These are phyloP conservation scores for Galeopsis tetrahit DNA, from an alignment of 257 asterid species.

Conservation along the genomic window DNA sequence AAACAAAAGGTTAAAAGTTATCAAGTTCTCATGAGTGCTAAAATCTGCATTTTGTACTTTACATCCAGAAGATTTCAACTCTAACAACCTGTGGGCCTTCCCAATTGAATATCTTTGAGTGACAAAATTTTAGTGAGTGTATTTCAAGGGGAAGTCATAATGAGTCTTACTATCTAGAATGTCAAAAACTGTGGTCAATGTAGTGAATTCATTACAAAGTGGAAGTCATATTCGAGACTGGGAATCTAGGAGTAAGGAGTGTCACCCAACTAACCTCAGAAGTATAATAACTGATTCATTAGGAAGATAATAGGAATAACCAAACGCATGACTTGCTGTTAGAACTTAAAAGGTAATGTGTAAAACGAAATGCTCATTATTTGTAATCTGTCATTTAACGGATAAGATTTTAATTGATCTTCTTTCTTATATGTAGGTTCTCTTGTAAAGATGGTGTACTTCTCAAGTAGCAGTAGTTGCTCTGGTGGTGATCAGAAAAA, in stretches of 20 bases:
- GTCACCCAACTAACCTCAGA: no score
- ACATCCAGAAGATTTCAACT: constrained; percentile 17
- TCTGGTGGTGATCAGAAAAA: constrained; percentile 27
- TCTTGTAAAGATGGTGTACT: constrained; percentile 79
- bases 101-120: not conserved
- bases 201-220: not conserved
- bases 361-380: constrained; percentile 2
- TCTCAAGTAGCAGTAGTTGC: constrained; percentile 44
- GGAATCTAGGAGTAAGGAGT: not conserved
- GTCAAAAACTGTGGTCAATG: no score
- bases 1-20: constrained; percentile 8
- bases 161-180: no score
- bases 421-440: constrained; percentile 55
- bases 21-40: not conserved
- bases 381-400: constrained; percentile 11
- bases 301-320: not conserved
- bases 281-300: not conserved
- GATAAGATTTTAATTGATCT: constrained; percentile 23
- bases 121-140: not conserved
- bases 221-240: constrained; percentile 8
- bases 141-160: not conserved
- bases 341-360: constrained; percentile 16
- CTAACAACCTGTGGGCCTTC: not conserved
- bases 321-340: constrained; percentile 17
- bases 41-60: constrained; percentile 1